Evolutionary conservation across 352 stramenopile genomes (phyloP).

Genomic region (Achlya hypogyna): DNA sequence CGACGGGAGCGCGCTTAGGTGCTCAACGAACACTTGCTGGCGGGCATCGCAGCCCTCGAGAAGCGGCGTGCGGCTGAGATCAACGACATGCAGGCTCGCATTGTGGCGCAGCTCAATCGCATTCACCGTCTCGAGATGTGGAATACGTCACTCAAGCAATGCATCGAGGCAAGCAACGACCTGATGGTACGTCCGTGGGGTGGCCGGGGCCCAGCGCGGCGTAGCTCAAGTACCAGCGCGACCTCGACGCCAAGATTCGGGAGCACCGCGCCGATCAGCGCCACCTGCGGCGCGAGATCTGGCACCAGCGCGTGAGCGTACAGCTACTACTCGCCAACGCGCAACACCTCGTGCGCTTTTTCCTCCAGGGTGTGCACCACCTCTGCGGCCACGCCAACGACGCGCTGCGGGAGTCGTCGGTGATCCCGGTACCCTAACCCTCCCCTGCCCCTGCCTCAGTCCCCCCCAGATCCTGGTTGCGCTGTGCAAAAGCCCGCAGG

Average conservation of each 20-base stretch:
- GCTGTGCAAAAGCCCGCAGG: conserved; percentile 32
- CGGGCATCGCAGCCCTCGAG: conserved; percentile 50
- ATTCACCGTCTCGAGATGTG: conserved; percentile 77
- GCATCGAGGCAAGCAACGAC: conserved; percentile 46
- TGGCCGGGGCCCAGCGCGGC: too few species aligned
- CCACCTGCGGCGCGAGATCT: conserved; percentile 50
- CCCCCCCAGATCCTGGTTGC: conserved; percentile 33
- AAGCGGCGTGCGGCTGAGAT: conserved; percentile 60
- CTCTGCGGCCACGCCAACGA: conserved; percentile 48
- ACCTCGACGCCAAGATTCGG: conserved; percentile 9
- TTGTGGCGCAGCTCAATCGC: conserved; percentile 49
- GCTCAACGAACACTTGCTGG: conserved; percentile 60
- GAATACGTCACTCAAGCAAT: conserved; percentile 65
- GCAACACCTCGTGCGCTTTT: conserved; percentile 56
- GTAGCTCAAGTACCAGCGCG: conserved; percentile 46
- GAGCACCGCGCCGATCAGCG: conserved; percentile 28
- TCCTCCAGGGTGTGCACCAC: conserved; percentile 45
- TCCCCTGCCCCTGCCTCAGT: neutral
- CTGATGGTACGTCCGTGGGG: conserved; percentile 42
- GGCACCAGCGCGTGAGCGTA: conserved; percentile 54
- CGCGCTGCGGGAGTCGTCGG: conserved; percentile 42
- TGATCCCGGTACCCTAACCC: conserved; percentile 27
- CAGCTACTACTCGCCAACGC: conserved; percentile 60
- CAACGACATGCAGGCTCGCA: conserved; percentile 73
- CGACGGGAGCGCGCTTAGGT: conserved; percentile 12